Evolutionary conservation across 805 yeast species (phyloP).

Genomic region (Pichia cabralensis): DNA sequence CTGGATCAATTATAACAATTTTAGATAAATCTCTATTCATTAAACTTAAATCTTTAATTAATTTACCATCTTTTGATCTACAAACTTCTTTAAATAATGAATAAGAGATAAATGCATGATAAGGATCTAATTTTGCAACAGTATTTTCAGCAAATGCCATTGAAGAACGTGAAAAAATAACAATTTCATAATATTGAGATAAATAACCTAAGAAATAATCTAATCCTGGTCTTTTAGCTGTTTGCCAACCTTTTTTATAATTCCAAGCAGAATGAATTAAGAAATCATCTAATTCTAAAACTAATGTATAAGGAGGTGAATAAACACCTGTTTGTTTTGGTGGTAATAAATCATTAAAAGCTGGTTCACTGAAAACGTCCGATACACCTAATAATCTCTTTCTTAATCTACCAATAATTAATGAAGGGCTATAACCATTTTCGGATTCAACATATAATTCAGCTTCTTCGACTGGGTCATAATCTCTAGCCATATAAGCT

Average conservation of each 20-base stretch:
- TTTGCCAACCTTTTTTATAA: slow-evolving; percentile 90
- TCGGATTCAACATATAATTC: slow-evolving; percentile 33
- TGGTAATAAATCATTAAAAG: slow-evolving; percentile 85
- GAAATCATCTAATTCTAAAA: slow-evolving; percentile 80
- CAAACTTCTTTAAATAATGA: slow-evolving; percentile 88
- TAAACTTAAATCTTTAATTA: slow-evolving; percentile 80
- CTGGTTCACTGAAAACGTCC: slow-evolving; percentile 86
- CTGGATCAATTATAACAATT: slow-evolving; percentile 70
- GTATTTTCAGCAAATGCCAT: slow-evolving; percentile 79
- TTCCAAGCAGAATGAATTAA: slow-evolving; percentile 90
- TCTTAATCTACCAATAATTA: slow-evolving; percentile 58
- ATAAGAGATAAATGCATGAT: slow-evolving; percentile 79
- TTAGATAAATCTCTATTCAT: slow-evolving; percentile 86
- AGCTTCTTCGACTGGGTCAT: slow-evolving; percentile 70
- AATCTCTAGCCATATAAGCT: slow-evolving; percentile 69
- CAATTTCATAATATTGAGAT: slow-evolving; percentile 93
- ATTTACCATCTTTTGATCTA: slow-evolving; percentile 76
- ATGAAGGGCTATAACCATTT: slow-evolving; percentile 58
- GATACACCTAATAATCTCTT: slow-evolving; percentile 68
- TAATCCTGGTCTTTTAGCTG: slow-evolving; percentile 97
- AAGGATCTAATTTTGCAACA: slow-evolving; percentile 85
- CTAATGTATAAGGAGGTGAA: slow-evolving; percentile 86
- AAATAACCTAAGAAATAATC: slow-evolving; percentile 93
- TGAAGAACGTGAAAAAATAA: slow-evolving; percentile 76
- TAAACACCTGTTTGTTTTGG: slow-evolving; percentile 86